Conservation (phyloP, 2,329 filamentous ascomycete species). For the Fusarium veterinarium region DNA sequence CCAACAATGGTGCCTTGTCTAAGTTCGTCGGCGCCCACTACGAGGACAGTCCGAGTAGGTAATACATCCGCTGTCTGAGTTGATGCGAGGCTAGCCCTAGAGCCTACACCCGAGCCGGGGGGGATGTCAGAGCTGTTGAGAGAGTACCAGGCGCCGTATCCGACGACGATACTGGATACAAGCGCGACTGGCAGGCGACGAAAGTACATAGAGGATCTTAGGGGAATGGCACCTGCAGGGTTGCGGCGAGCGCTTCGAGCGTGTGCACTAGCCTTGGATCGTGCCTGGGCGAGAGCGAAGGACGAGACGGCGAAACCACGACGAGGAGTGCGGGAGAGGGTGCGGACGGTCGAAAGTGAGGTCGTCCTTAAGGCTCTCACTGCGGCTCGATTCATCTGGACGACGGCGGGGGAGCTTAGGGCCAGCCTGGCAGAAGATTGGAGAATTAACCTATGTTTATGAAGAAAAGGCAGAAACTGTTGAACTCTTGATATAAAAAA, state of each 20-base stretch:
- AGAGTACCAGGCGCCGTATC: slow-evolving; percentile 81
- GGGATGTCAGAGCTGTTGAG: slow-evolving; percentile 62
- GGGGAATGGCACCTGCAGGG: slow-evolving; percentile 53
- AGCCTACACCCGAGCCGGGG: slow-evolving; percentile 47
- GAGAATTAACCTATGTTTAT: neutral
- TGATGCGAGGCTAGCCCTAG: slow-evolving; percentile 56
- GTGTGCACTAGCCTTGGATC: slow-evolving; percentile 61
- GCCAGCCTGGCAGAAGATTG: slow-evolving; percentile 13
- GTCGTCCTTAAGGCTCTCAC: slow-evolving; percentile 75
- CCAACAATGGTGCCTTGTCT: slow-evolving; percentile 88
- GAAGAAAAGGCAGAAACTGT: neutral
- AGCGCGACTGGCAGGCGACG: slow-evolving; percentile 75
- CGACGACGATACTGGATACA: slow-evolving; percentile 74
- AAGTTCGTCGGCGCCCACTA: slow-evolving; percentile 90
- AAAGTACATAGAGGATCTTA: slow-evolving; percentile 80
- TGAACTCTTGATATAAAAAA: neutral
- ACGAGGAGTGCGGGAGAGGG: slow-evolving; percentile 62
- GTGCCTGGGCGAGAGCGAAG: slow-evolving; percentile 69
- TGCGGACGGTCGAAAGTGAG: slow-evolving; percentile 71
- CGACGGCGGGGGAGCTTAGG: slow-evolving; percentile 25
- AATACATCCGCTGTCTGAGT: slow-evolving; percentile 54
- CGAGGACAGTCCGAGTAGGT: slow-evolving; percentile 75
- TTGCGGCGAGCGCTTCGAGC: slow-evolving; percentile 53
- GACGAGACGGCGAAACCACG: slow-evolving; percentile 58
- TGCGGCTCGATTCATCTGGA: slow-evolving; percentile 79